A percentile compares a stretch with the other conserved stretches of the same genome.
Conservation (phyloP, 2,329 filamentous ascomycete genomes). For the Pseudogymnoascus sp. region DNA sequence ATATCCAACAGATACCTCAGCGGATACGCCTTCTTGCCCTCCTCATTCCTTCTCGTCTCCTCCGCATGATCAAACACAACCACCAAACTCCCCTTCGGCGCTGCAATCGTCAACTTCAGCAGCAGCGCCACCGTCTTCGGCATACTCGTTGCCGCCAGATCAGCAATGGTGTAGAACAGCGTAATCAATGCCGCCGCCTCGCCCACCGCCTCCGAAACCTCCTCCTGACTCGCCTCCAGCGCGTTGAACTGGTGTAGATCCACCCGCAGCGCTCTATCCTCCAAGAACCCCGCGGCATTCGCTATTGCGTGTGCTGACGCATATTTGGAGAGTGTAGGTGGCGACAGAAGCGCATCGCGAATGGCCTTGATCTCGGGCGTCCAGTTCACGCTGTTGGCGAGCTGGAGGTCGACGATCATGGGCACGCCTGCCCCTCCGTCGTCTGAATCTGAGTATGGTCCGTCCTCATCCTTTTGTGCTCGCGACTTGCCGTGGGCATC, state of each 20-base stretch:
- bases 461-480: neutral
- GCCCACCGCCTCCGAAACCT: conserved; percentile 26
- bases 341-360: conserved; percentile 43
- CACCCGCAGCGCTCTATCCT: conserved; percentile 31
- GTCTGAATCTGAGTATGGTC: neutral
- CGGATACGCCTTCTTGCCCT: conserved; percentile 58
- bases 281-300: conserved; percentile 39
- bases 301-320: conserved; percentile 40
- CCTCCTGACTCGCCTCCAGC: conserved; percentile 33
- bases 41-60: conserved; percentile 40
- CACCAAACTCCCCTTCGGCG: conserved; percentile 56
- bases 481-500: neutral
- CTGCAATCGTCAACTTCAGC: conserved; percentile 52
- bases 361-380: conserved; percentile 51
- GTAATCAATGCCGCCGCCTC: conserved; percentile 55
- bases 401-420: conserved; percentile 41
- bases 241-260: conserved; percentile 42
- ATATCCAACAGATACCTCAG: conserved; percentile 95
- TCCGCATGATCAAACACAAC: conserved; percentile 91
- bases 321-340: conserved; percentile 44
- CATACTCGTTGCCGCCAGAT: conserved; percentile 72
- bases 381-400: conserved; percentile 81
- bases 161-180: conserved; percentile 89
- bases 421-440: neutral
- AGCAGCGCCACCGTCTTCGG: conserved; percentile 70